These are phyloP conservation scores for Corylus avellana DNA, from an alignment of 306 rosid species.

Conservation along the genomic window DNA sequence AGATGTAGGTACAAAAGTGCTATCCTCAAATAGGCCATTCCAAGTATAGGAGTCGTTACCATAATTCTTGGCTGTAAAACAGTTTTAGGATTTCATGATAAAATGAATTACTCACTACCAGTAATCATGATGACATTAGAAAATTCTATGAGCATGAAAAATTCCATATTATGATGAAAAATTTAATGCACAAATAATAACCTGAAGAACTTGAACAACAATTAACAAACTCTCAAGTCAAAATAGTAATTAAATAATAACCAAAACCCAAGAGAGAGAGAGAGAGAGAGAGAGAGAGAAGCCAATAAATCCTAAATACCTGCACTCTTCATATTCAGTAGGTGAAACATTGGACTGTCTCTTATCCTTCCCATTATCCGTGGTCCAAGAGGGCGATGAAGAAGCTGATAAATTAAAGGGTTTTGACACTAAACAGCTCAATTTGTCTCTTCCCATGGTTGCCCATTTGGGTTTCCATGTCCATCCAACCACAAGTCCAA, in stretches of 20 bases:
- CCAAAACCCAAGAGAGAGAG: not conserved
- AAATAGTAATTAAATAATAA: not conserved
- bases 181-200: not conserved
- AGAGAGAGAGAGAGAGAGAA: not conserved
- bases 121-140: not conserved
- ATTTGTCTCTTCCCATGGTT: conserved; percentile 34
- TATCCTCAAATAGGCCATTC: not conserved
- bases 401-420: conserved; percentile 39
- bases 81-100: conserved; percentile 3
- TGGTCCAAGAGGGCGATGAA: conserved; percentile 24
- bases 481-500: conserved; percentile 52
- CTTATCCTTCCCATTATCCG: conserved; percentile 20
- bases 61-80: not conserved
- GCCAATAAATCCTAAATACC: conserved; percentile 35
- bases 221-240: not conserved
- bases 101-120: not conserved
- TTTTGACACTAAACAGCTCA: conserved; percentile 32
- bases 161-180: not conserved
- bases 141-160: not conserved
- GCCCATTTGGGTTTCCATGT: conserved; percentile 59
- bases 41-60: not conserved
- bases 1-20: not conserved
- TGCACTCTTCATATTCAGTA: conserved; percentile 19
- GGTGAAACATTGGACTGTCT: conserved; percentile 27
- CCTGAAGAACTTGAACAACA: not conserved